Evolutionary conservation across 805 yeast species (phyloP).

Genomic region (Nakazawaea populi): DNA sequence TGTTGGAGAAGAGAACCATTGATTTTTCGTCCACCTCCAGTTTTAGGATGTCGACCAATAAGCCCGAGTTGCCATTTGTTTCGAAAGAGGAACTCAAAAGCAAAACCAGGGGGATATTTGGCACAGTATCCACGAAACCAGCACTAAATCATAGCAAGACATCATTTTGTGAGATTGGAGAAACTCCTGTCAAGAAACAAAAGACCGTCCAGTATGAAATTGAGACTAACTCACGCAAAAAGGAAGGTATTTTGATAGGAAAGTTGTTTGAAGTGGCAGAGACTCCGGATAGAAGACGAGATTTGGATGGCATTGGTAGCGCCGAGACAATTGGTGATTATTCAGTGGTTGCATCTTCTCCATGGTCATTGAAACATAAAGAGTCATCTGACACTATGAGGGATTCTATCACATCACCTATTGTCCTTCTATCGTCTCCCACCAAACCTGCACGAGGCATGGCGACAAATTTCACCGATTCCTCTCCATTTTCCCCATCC

Average conservation of each 20-base stretch:
- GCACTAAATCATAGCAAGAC: neutral
- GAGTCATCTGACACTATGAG: neutral
- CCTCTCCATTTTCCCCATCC: neutral
- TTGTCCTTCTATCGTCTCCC: conserved; percentile 3
- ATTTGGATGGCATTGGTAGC: neutral
- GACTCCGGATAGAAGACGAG: conserved; percentile 5
- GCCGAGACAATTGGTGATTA: neutral
- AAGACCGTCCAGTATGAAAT: neutral
- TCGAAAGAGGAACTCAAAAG: neutral
- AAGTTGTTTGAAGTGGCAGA: conserved; percentile 7
- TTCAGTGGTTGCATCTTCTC: neutral
- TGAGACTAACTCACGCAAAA: neutral
- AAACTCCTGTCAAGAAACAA: conserved; percentile 10
- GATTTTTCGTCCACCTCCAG: conserved; percentile 6
- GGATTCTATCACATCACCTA: neutral
- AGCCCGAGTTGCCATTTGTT: neutral
- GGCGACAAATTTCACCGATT: neutral
- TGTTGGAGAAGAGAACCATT: conserved; percentile 9
- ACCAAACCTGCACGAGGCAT: neutral
- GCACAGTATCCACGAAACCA: neutral
- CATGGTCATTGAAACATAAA: neutral
- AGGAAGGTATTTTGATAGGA: neutral
- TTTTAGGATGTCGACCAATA: neutral
- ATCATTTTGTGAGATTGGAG: conserved; percentile 8
- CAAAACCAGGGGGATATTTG: conserved; percentile 7